A percentile compares a stretch with the other conserved stretches of the same genome.
Evolutionary conservation across 345 rosid genomes (phyloP).

Genomic region (Rhizophora mangle): DNA sequence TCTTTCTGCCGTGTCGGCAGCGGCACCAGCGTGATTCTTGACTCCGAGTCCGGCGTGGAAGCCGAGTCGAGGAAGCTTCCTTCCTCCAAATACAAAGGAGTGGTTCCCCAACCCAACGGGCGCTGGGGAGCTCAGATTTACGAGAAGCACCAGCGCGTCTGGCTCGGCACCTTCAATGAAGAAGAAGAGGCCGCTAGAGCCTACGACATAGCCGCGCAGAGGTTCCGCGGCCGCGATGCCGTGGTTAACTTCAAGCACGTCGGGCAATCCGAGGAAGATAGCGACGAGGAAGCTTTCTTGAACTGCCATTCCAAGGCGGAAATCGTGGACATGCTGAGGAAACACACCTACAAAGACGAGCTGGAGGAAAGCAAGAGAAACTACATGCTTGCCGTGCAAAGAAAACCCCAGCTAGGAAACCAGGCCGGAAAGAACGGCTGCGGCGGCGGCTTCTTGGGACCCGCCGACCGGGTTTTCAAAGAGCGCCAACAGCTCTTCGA

Average conservation of each 20-base stretch:
- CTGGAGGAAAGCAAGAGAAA: conserved; percentile 63
- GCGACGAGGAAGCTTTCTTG: conserved; percentile 46
- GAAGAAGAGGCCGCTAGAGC: conserved; percentile 81
- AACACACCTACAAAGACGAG: conserved; percentile 78
- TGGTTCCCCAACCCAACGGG: conserved; percentile 96
- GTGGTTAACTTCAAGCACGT: conserved; percentile 58
- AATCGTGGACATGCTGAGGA: conserved; percentile 87
- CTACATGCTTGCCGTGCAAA: conserved; percentile 1
- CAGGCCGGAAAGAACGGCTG: not conserved
- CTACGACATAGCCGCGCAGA: conserved; percentile 74
- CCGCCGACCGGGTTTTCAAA: conserved; percentile 9
- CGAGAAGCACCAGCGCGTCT: conserved; percentile 90
- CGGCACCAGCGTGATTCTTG: conserved; percentile 54
- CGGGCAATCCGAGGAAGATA: conserved; percentile 14
- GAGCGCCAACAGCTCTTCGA: conserved; percentile 73
- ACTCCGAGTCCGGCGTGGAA: conserved; percentile 55
- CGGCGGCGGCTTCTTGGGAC: not conserved
- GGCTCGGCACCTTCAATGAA: conserved; percentile 88
- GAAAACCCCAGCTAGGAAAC: not conserved
- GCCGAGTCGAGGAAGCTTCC: conserved; percentile 84
- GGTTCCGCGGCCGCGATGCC: conserved; percentile 88
- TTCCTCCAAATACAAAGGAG: conserved; percentile 88
- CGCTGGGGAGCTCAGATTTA: conserved; percentile 98
- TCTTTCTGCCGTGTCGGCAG: conserved; percentile 56
- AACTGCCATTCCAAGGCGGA: conserved; percentile 71